Evolutionary conservation across 1,284 basidiomycete species (phyloP).

Genomic region (Bjerkandera adusta): DNA sequence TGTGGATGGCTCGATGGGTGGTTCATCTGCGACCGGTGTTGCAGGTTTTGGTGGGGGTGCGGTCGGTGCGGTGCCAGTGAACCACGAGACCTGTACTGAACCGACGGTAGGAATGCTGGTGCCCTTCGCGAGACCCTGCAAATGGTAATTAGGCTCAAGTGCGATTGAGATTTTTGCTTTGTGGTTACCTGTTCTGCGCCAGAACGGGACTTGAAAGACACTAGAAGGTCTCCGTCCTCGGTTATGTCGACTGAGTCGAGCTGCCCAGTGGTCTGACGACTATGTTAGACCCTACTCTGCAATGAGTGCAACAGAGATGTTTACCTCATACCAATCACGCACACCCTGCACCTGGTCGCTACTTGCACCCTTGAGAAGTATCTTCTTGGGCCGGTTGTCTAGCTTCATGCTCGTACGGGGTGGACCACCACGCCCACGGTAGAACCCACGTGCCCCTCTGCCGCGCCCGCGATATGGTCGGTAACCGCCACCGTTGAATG

Average conservation of each 20-base stretch:
- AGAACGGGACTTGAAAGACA: conserved; percentile 64
- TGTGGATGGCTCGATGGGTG: conserved; percentile 11
- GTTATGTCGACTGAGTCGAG: conserved; percentile 57
- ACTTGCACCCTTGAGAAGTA: conserved; percentile 70
- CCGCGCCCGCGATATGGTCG: conserved; percentile 75
- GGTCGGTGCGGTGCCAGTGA: conserved; percentile 33
- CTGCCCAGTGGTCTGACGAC: conserved; percentile 57
- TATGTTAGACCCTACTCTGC: conserved; percentile 1
- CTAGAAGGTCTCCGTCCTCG: conserved; percentile 56
- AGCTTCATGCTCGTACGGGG: conserved; percentile 77
- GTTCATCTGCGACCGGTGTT: conserved; percentile 13
- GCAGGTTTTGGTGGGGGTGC: conserved; percentile 18
- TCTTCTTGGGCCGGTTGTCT: conserved; percentile 85
- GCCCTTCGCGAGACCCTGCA: conserved; percentile 68
- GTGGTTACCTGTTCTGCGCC: conserved; percentile 70
- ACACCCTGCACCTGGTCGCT: conserved; percentile 58
- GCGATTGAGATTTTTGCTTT: too few relatives aligned
- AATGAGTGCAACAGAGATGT: not conserved
- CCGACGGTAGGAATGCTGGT: conserved; percentile 61
- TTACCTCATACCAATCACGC: conserved; percentile 81
- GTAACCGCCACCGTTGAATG: conserved; percentile 39
- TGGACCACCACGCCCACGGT: conserved; percentile 66
- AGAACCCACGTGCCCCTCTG: conserved; percentile 59
- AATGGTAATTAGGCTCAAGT: not conserved
- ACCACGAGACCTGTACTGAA: conserved; percentile 65